Percentiles rank a stretch among this genome's conserved stretches.
phyloP scores from a whole-genome alignment of 2,329 filamentous ascomycete species.

The Dryadomyces quercivorus region DNA sequence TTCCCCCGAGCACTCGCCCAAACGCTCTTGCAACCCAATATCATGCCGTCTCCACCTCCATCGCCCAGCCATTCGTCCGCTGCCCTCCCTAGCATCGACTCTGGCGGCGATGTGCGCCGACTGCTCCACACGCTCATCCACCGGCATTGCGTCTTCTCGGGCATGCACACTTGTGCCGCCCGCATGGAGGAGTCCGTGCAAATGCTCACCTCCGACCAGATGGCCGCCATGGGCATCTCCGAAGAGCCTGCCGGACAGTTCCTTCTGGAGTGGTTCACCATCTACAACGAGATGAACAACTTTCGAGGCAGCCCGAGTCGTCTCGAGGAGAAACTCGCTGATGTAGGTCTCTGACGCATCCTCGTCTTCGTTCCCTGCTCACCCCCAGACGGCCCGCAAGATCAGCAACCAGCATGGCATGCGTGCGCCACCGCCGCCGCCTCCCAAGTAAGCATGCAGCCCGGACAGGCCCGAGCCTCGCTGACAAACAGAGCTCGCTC shows the following conservation, averaged over 20 bases:
- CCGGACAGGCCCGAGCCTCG: too few species aligned
- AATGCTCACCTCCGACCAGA: neutral
- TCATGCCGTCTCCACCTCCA: too few species aligned
- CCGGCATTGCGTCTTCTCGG: neutral
- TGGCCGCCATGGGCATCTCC: neutral
- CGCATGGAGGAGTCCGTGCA: neutral
- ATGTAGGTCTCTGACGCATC: too few species aligned
- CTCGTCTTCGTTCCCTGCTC: too few species aligned
- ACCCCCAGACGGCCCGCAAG: neutral
- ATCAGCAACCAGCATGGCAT: neutral
- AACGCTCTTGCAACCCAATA: too few species aligned
- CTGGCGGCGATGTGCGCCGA: neutral
- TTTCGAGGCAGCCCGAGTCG: too few species aligned
- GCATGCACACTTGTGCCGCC: neutral
- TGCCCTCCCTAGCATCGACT: too few species aligned
- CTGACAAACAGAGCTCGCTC: too few species aligned
- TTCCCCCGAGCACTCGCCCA: too few species aligned
- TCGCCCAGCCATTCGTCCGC: too few species aligned
- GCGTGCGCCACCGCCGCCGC: neutral
- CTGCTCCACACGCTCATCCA: slow-evolving; percentile 1
- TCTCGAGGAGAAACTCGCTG: neutral
- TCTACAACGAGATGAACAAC: neutral
- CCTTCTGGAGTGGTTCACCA: neutral
- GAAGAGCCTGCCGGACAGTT: neutral
- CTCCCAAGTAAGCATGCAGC: neutral